Evolutionary conservation across 495 filamentous ascomycete species (phyloP), one percentile per base, ranked within the genome.

Genomic region (Penicillium flavigenum): DNA sequence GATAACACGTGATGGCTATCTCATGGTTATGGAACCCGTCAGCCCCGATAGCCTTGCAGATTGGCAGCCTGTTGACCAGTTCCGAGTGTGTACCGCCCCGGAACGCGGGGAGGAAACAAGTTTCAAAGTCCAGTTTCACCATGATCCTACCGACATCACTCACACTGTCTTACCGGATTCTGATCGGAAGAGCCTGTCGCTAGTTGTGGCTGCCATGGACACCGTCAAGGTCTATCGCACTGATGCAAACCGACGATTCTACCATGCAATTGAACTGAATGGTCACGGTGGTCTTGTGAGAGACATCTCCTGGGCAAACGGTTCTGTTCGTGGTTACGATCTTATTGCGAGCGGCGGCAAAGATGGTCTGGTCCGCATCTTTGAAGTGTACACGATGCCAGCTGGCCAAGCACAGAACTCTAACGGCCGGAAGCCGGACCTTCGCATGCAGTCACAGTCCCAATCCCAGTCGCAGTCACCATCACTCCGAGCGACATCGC

Each of bases 301-400:
- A 51, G 92, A 96, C 64, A 86, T 97, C 5, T 86, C 90, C 8
- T 99, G 94, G 94, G 92, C 94, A 8, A 88, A 88, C 50, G 91
- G 91, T 16, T 91, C 90, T 62, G 87, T 89, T 39, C 72, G 92
- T 31, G 92, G 92, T 1, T 91, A 88, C 64, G 93, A 99, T 67
- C 78, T 96, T 51, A 81, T 98, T 61, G 95, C 94, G 6, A 95
- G 92, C 31, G 93, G 90, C 1, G 91, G 90, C 65, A 92, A 92
- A 68, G 94, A 99, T 67, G 92, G 94, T 4, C 84, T 83, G 58
- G 81, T 98, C 45, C 82, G 95, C 24, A 86, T 98, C 5, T 96
- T 92, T 62, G 82, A 91, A 65, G 74, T 99, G 0, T 81, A 84
- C 34, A 88, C 90, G 17, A 68, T 63, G 3, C 36, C 70, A 4